Conservation (phyloP, 2,329 filamentous ascomycete species). For the Trichoderma breve region DNA sequence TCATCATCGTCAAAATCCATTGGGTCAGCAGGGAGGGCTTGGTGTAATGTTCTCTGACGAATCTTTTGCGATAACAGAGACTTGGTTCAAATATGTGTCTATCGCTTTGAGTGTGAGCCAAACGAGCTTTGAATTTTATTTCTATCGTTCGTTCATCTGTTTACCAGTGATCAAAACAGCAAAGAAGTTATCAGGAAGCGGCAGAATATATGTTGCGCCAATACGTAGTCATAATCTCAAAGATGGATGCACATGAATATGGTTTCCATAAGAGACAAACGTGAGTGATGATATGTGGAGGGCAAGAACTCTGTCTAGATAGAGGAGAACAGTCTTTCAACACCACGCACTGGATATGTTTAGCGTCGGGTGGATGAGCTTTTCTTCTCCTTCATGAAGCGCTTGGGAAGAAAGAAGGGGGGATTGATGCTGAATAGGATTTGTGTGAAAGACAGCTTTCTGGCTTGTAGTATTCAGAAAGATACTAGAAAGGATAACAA, state of each 20-base stretch:
- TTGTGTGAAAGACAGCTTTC: not conserved
- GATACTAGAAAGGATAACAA: not conserved
- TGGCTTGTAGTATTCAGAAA: not conserved
- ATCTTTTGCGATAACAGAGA: not conserved
- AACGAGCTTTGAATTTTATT: not conserved
- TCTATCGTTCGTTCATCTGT: not conserved
- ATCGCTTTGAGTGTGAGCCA: not conserved
- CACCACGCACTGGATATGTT: not conserved
- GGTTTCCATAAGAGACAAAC: not conserved
- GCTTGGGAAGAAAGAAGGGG: not conserved
- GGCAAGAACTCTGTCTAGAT: not conserved
- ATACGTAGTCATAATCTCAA: not conserved
- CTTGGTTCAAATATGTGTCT: not conserved
- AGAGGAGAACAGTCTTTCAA: not conserved
- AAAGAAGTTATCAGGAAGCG: not conserved
- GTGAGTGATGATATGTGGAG: not conserved
- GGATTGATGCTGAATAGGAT: not conserved
- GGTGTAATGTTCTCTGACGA: not conserved
- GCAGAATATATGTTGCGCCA: not conserved
- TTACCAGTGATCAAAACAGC: not conserved
- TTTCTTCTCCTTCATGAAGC: not conserved
- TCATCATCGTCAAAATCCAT: conserved; percentile 6
- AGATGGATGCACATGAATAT: not conserved
- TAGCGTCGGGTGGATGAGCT: not conserved
- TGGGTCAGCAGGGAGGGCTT: not conserved